Base-by-base conservation (phyloP, 352 stramenopile species). In the Pythium brassicae region DNA sequence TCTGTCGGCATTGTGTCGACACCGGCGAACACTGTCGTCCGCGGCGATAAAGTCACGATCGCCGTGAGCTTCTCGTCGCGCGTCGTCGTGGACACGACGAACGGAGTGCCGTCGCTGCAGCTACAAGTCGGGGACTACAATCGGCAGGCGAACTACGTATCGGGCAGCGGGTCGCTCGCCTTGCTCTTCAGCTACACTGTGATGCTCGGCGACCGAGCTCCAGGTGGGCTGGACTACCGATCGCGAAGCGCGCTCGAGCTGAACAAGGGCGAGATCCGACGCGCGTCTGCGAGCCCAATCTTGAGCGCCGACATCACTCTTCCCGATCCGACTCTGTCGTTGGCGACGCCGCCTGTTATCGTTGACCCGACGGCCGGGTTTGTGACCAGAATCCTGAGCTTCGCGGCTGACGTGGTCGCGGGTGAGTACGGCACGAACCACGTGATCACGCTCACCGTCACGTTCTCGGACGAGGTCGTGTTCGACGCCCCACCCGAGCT, bases 401-500 rank as follows among this genome's bases (percentile, higher is more conserved):
- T 93, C 4, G 68, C 65, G 10, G 74, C 74, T 2, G 78, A 93
- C 50, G 59, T 84, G 3, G 14, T 49, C 3, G 53, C 69, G 6
- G 85, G 78, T 0, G 69, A 77, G 2, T 95, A 92, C 37, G 85
- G 85, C 17, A 69, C 65, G 3, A 87, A 90, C 23, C 81, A 93
- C 54, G 68, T 90, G 23, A 83, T 95, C 35, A 76, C 68, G 14
- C 65, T 93, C 37, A 74, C 68, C 9, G 55, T 95, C 37, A 77
- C 61, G 5, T 92, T 93, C 50, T 85, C 85, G 0, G 83, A 93
- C 45, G 79, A 89, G 66, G 79, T 95, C n/a, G 63, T 53, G 23
- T 63, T 93, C 20, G 68, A 76, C 37, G 69, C 78, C 20, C 60
- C 72, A 9, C 69, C 81, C 3, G 61, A 61, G 46, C 59, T 93